phyloP scores from a whole-genome alignment of 2,329 filamentous ascomycete genomes.

The Xylariomycetidae sp. region DNA sequence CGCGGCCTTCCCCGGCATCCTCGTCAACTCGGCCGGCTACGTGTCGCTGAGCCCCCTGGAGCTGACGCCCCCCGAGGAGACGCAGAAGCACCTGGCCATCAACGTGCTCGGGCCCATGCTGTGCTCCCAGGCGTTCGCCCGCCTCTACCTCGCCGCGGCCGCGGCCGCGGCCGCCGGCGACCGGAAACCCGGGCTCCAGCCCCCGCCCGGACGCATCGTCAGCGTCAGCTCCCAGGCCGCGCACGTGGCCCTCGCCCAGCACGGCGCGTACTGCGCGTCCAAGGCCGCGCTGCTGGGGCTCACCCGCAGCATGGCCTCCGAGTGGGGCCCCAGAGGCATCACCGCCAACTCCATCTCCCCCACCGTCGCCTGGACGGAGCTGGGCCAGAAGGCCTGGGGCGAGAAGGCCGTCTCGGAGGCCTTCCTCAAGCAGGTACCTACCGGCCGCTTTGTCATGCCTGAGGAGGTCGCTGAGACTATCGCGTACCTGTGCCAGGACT shows the following conservation, averaged over 20 bases:
- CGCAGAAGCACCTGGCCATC: slow-evolving; percentile 34
- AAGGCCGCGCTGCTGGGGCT: slow-evolving; percentile 39
- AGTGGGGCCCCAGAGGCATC: slow-evolving; percentile 39
- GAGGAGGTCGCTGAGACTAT: slow-evolving; percentile 33
- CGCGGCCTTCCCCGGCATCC: slow-evolving; percentile 17
- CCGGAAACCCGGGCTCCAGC: slow-evolving; percentile 9
- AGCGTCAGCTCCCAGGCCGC: slow-evolving; percentile 40
- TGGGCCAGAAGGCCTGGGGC: slow-evolving; percentile 37
- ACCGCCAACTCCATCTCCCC: slow-evolving; percentile 39
- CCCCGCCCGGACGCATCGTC: slow-evolving; percentile 36
- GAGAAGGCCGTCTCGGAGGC: slow-evolving; percentile 28
- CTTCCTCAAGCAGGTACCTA: slow-evolving; percentile 31
- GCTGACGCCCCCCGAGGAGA: slow-evolving; percentile 34
- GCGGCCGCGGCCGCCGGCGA: slow-evolving; percentile 6
- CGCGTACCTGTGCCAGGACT: slow-evolving; percentile 30
- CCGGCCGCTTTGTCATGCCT: slow-evolving; percentile 31
- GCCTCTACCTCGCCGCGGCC: slow-evolving; percentile 30
- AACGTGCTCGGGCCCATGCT: slow-evolving; percentile 40
- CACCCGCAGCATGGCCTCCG: slow-evolving; percentile 38
- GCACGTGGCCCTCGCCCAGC: slow-evolving; percentile 36
- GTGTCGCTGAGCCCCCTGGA: slow-evolving; percentile 39
- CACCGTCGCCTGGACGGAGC: slow-evolving; percentile 38
- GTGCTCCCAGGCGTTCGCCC: slow-evolving; percentile 38
- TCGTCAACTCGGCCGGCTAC: slow-evolving; percentile 32
- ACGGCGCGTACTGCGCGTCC: slow-evolving; percentile 41